phyloP scores from a whole-genome alignment of 2,329 filamentous ascomycete species.

The Aureobasidium sp. region DNA sequence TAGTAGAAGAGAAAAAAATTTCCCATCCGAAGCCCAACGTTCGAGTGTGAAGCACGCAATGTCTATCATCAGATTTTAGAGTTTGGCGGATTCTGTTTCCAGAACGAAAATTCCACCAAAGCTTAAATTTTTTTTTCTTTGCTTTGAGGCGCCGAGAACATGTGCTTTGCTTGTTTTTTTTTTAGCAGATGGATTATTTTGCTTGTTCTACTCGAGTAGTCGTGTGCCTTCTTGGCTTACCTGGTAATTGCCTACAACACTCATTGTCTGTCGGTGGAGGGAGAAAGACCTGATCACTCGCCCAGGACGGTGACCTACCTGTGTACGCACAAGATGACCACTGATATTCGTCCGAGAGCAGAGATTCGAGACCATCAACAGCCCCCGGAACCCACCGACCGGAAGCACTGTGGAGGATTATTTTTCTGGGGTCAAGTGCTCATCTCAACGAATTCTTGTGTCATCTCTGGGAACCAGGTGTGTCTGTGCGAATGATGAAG shows the following conservation, averaged over 20 bases:
- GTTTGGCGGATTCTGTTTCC: not conserved
- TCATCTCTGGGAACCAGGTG: too few relatives aligned
- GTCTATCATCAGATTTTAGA: not conserved
- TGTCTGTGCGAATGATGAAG: not conserved
- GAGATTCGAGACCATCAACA: not conserved
- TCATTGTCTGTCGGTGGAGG: too few relatives aligned
- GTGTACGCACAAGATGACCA: not conserved
- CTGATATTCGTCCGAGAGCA: too few relatives aligned
- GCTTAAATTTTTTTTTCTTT: not conserved
- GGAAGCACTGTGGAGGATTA: not conserved
- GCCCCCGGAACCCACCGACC: not conserved
- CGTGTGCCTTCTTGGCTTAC: too few relatives aligned
- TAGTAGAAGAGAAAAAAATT: too few relatives aligned
- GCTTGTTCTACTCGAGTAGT: too few relatives aligned
- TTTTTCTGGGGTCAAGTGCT: too few relatives aligned
- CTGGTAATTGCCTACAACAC: too few relatives aligned
- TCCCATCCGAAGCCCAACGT: not conserved
- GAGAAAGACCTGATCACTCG: too few relatives aligned
- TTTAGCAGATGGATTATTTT: too few relatives aligned
- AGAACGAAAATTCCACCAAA: not conserved
- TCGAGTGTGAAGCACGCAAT: not conserved
- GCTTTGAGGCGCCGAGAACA: not conserved
- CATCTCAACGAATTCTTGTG: slow-evolving; percentile 7
- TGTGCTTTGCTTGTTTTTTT: too few relatives aligned
- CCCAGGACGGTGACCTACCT: too few relatives aligned